These are phyloP conservation scores for Penicillium sp. DNA, from an alignment of 2,329 filamentous ascomycete species.

Conservation along the genomic window DNA sequence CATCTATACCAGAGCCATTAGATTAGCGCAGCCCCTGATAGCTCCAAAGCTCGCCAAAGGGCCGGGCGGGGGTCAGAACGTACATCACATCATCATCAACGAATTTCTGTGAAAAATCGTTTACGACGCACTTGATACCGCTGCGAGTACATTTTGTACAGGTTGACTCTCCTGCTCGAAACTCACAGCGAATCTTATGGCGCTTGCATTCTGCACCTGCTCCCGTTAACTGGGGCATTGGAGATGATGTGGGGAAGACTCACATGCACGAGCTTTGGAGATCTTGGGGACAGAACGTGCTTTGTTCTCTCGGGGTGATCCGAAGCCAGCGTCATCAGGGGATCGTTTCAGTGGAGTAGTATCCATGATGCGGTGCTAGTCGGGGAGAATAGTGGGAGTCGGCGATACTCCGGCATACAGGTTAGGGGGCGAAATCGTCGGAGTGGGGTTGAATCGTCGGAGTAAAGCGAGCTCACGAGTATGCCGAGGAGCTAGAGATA, in stretches of 20 bases:
- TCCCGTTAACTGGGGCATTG: neutral
- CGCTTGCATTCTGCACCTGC: conserved; percentile 51
- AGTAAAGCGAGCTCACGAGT: neutral
- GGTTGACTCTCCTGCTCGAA: conserved; percentile 44
- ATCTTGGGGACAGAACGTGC: conserved; percentile 32
- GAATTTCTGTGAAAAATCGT: conserved; percentile 56
- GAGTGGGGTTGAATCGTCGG: conserved; percentile 3
- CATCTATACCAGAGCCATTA: conserved; percentile 31
- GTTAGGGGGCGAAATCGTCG: conserved; percentile 17
- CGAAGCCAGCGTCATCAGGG: conserved; percentile 34
- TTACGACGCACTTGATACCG: conserved; percentile 52
- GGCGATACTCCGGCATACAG: conserved; percentile 22
- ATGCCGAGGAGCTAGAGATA: neutral
- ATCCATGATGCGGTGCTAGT: conserved; percentile 14
- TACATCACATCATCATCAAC: conserved; percentile 54
- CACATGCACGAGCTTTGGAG: conserved; percentile 43
- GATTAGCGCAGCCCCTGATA: conserved; percentile 2
- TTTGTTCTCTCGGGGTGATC: conserved; percentile 27
- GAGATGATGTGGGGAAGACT: conserved; percentile 17
- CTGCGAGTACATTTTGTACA: conserved; percentile 52
- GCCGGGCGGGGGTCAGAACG: conserved; percentile 24
- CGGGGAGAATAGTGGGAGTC: conserved; percentile 6
- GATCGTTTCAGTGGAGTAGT: conserved; percentile 35
- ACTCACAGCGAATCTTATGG: conserved; percentile 56
- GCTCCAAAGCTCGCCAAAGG: neutral